Conservation (phyloP, 2,329 filamentous ascomycete genomes). For the Helotiales sp. region DNA sequence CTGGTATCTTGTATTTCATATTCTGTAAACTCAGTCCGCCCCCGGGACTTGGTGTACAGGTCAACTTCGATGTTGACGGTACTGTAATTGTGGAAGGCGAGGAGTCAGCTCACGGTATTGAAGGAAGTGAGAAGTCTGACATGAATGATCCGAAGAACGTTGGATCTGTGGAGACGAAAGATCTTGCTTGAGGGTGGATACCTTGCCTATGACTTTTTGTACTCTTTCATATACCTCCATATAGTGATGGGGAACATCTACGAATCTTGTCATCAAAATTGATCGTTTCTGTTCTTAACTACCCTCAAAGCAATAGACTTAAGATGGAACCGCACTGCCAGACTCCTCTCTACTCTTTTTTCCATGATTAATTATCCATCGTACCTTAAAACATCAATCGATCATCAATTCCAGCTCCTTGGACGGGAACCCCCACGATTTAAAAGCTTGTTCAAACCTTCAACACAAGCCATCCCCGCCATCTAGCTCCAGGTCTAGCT, state of each 20-base stretch:
- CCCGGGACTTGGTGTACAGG: conserved; percentile 8
- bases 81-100: background rate
- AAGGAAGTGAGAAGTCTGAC: background rate
- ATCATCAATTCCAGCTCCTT: too few relatives aligned
- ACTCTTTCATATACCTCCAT: too few relatives aligned
- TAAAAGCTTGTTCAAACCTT: too few relatives aligned
- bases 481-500: background rate
- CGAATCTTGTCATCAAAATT: too few relatives aligned
- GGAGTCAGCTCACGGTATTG: too few relatives aligned
- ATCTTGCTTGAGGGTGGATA: background rate
- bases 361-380: too few relatives aligned
- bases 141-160: background rate
- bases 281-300: background rate
- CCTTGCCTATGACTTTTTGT: too few relatives aligned
- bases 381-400: too few relatives aligned
- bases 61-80: conserved; percentile 15
- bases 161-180: background rate
- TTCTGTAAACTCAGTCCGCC: conserved; percentile 10
- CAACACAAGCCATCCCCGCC: background rate
- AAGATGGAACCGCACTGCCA: background rate
- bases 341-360: too few relatives aligned
- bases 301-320: background rate
- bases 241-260: too few relatives aligned
- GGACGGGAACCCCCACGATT: too few relatives aligned
- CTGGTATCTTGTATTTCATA: conserved; percentile 5